Base-by-base conservation (phyloP, 306 rosid genomes). In the Parietaria judaica region DNA sequence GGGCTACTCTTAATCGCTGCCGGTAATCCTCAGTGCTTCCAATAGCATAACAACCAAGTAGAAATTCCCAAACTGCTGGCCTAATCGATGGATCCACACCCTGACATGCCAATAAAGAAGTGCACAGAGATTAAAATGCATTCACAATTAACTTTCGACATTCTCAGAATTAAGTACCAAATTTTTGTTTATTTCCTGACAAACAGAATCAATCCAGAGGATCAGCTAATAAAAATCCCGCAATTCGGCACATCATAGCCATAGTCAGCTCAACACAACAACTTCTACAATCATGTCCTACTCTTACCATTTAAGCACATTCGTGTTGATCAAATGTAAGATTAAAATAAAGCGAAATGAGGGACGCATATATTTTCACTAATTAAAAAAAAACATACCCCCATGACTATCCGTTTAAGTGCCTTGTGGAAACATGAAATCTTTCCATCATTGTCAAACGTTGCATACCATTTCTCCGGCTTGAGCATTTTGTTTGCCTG, bases 11-110 rank as follows among this genome's bases (percentile, higher is more conserved):
- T 73, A 87, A 70, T 68, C 79, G 83, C 70, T 76, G 65, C 45
- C 96, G 90, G 43, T 80, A 71, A 61, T 85, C 90, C 5, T 84
- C 70, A 43, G 91, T 87, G 82, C 90, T 90, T 61, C 84, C 81
- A 58, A 78, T 77, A 11, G 87, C 78, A 81, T 87, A 90, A 68
- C 96, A 90, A 60, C 97, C 96, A 17, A 90, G 96, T 72, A 90
- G 78, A 80, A 87, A 85, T 82, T 90, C 97, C 97, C 97, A 90
- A 66, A 90, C 96, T 66, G 80, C 89, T 45, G 89, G 78, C 72
- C 96, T 83, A 64, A 90, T 90, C 14, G 91, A 90, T 60, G 90
- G 95, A 79, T 90, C 96, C 62, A 90, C 83, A 38, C 97, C 97
- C 97, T 90, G 74, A 59, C 64, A 78, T 39, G 44, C 66, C 46